phyloP scores from a whole-genome alignment of 2,329 filamentous ascomycete species.

The Ustulina deusta region DNA sequence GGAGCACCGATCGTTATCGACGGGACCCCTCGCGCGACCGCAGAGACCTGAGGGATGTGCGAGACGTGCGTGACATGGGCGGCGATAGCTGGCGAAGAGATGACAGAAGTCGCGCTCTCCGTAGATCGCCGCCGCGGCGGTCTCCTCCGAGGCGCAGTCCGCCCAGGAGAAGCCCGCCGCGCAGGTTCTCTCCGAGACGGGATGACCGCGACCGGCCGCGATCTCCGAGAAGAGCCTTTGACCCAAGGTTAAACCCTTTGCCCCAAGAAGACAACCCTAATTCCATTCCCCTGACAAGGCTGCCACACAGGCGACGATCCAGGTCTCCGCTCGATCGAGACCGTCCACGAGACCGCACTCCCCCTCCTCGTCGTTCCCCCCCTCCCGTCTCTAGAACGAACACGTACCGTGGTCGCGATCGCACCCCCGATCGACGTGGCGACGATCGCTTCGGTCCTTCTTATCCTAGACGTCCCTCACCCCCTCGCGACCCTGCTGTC shows the following conservation, averaged over 20 bases:
- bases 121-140: slow-evolving; percentile 54
- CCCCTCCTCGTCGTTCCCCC: slow-evolving; percentile 54
- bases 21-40: slow-evolving; percentile 54
- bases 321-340: slow-evolving; percentile 66
- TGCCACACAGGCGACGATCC: slow-evolving; percentile 61
- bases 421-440: slow-evolving; percentile 63
- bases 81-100: slow-evolving; percentile 56
- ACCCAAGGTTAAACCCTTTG: slow-evolving; percentile 53
- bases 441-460: slow-evolving; percentile 55
- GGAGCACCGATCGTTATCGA: slow-evolving; percentile 57
- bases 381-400: slow-evolving; percentile 55
- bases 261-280: slow-evolving; percentile 45
- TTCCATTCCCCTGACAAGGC: slow-evolving; percentile 46
- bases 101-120: slow-evolving; percentile 56
- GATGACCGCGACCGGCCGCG: slow-evolving; percentile 56
- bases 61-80: slow-evolving; percentile 39
- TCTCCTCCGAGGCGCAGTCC: slow-evolving; percentile 51
- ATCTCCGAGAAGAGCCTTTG: slow-evolving; percentile 56
- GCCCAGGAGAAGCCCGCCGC: slow-evolving; percentile 52
- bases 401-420: slow-evolving; percentile 66
- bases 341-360: slow-evolving; percentile 53
- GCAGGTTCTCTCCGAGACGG: slow-evolving; percentile 54
- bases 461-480: slow-evolving; percentile 61
- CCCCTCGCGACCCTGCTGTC: slow-evolving; percentile 61
- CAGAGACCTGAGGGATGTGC: slow-evolving; percentile 34